These are phyloP conservation scores for Kwoniella heveanensis DNA, from an alignment of 768 basidiomycete species.

Conservation along the genomic window DNA sequence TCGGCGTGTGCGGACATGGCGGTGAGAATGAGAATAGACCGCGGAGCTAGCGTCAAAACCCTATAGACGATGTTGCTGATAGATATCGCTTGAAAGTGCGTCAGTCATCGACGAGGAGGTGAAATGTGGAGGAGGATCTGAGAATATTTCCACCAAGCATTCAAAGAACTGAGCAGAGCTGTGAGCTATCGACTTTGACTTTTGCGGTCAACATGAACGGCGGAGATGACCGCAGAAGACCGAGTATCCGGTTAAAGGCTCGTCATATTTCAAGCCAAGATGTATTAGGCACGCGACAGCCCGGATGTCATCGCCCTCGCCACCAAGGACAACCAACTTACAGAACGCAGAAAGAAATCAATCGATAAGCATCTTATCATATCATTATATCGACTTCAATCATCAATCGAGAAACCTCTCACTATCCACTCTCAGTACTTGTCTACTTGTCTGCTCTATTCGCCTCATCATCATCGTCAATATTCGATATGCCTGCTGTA, in stretches of 20 bases:
- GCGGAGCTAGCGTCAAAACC: too few relatives aligned
- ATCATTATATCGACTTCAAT: constrained; percentile 7
- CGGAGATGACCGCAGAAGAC: not conserved
- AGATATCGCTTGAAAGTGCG: too few relatives aligned
- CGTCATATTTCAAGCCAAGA: too few relatives aligned
- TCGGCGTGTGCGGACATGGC: constrained; percentile 18
- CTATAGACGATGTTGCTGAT: not conserved
- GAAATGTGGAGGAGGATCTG: not conserved
- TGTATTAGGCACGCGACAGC: too few relatives aligned
- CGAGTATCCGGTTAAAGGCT: too few relatives aligned
- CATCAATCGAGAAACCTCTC: too few relatives aligned
- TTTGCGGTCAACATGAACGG: not conserved
- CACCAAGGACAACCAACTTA: not conserved
- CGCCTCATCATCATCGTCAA: too few relatives aligned
- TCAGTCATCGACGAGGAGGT: not conserved
- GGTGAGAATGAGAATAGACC: not conserved
- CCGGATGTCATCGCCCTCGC: not conserved
- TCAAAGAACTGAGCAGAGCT: too few relatives aligned
- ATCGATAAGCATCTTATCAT: not conserved
- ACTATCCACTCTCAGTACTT: too few relatives aligned
- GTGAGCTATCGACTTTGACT: too few relatives aligned
- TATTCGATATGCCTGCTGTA: not conserved
- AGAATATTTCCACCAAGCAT: not conserved
- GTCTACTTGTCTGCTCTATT: too few relatives aligned
- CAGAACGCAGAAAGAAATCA: not conserved